Conservation (phyloP, 1,139 yeast genomes). For the Meyerozyma smithsonii region DNA sequence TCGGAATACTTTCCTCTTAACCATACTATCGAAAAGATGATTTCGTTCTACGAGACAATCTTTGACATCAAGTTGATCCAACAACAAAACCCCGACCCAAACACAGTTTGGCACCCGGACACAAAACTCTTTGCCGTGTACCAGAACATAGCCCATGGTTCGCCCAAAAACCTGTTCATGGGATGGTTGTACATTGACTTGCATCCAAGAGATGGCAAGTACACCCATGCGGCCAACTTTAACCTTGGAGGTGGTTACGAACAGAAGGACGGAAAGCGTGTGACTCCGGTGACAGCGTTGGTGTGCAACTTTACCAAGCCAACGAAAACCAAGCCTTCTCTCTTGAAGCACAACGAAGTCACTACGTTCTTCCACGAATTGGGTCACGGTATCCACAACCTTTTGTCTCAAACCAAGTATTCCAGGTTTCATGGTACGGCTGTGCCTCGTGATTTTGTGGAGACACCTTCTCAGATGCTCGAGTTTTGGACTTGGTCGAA, state of each 20-base stretch:
- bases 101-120: conserved; percentile 65
- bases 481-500: conserved; percentile 87
- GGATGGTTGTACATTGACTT: conserved; percentile 80
- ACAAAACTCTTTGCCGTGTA: conserved; percentile 73
- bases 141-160: conserved; percentile 45
- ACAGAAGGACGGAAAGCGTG: conserved; percentile 44
- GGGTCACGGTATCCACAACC: conserved; percentile 84
- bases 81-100: conserved; percentile 31
- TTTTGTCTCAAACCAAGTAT: conserved; percentile 61
- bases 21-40: conserved; percentile 62
- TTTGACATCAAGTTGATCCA: conserved; percentile 64
- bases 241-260: conserved; percentile 61
- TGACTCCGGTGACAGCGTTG: conserved; percentile 67
- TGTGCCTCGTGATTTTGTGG: conserved; percentile 82
- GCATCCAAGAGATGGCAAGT: conserved; percentile 83
- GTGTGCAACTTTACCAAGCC: conserved; percentile 87
- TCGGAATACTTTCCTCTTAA: conserved; percentile 77
- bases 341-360: conserved; percentile 74
- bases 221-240: conserved; percentile 84
- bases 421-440: conserved; percentile 71
- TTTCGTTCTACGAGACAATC: conserved; percentile 61
- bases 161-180: conserved; percentile 49
- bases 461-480: conserved; percentile 85
- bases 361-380: conserved; percentile 85
- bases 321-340: conserved; percentile 62